A percentile compares a stretch with the other conserved stretches of the same genome.
Evolutionary conservation across 805 yeast genomes (phyloP).

Genomic region (Lipomyces yamadae): DNA sequence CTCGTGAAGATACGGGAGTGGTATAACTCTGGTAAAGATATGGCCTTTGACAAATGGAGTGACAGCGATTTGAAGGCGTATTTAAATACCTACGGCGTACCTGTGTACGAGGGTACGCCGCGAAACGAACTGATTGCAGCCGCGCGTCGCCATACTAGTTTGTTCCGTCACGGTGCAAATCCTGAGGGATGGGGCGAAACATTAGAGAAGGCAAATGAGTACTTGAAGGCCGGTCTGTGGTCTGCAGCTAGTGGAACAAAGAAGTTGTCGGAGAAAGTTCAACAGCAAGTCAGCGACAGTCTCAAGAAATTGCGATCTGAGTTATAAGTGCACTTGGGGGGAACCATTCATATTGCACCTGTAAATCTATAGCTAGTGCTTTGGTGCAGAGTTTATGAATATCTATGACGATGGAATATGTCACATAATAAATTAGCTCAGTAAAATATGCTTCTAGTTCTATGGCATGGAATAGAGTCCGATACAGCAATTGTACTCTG

Average conservation of each 20-base stretch:
- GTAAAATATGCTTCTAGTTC: constrained; percentile 47
- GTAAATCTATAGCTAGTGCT: not conserved
- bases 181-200: constrained; percentile 25
- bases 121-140: constrained; percentile 38
- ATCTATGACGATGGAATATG: not conserved
- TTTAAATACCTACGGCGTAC: constrained; percentile 53
- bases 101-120: constrained; percentile 32
- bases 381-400: no score
- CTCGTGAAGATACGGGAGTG: constrained; percentile 48
- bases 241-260: constrained; percentile 24
- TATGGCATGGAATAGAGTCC: constrained; percentile 45
- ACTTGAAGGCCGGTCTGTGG: constrained; percentile 16
- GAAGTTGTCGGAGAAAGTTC: constrained; percentile 19
- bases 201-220: constrained; percentile 21
- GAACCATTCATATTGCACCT: not conserved
- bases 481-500: constrained; percentile 40
- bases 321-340: not conserved
- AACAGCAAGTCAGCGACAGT: constrained; percentile 16
- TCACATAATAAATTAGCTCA: constrained; percentile 6
- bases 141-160: constrained; percentile 30
- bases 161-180: constrained; percentile 32
- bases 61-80: constrained; percentile 60
- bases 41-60: constrained; percentile 58
- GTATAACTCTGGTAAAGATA: constrained; percentile 49
- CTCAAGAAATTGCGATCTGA: constrained; percentile 19